Evolutionary conservation across 164 flowering plant genomes (phyloP), one percentile per base, ranked within the genome.

Genomic region (Sextonia rubra): DNA sequence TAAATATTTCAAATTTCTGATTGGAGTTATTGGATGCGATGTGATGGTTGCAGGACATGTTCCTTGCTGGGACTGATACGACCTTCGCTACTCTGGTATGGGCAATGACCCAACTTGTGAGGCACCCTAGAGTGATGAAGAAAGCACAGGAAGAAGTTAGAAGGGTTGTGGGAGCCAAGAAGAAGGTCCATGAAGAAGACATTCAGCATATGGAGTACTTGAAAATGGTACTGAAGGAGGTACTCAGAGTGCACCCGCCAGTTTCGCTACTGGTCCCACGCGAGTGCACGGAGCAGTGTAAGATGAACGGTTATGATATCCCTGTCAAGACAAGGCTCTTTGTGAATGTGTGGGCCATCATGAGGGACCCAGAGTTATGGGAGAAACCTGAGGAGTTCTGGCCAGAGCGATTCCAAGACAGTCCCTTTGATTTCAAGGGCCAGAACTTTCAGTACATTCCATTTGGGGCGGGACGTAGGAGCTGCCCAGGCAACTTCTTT

Each of bases 191-290:
- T 60, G 76, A 74, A 60, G 60, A 55, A n/a, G 76, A 74, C 22
- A 17, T 74, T 23, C 58, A 44, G 15, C 66, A 66, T 2, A 9
- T 74, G 8, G 55, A 47, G 7, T 74, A 67, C 71, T 14, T 74
- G 56, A 74, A 74, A 55, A 32, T 73, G 58, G 70, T 67, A 24
- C 12, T 73, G 32, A 66, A 66, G 55, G 89, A 84, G 73, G 69
- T 77, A 24, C 24, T 85, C 9, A 77, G 87, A 66, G 70, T 85
- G 3, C 86, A 85, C 73, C 87, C 84, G n/a, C 83, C 84, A 0
- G 83, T 67, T 2, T 84, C 90, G n/a, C n/a, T 87, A 6, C 65
- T 81, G 15, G 77, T 80, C 49, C 84, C 88, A 5, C 69, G 86
- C 27, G 79, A 83, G 77, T 76, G 83, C 23, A 80, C 14, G 0